Percentiles rank a stretch among this genome's conserved stretches.
Conservation (phyloP, 495 filamentous ascomycete species). For the Lichina pygmaea region DNA sequence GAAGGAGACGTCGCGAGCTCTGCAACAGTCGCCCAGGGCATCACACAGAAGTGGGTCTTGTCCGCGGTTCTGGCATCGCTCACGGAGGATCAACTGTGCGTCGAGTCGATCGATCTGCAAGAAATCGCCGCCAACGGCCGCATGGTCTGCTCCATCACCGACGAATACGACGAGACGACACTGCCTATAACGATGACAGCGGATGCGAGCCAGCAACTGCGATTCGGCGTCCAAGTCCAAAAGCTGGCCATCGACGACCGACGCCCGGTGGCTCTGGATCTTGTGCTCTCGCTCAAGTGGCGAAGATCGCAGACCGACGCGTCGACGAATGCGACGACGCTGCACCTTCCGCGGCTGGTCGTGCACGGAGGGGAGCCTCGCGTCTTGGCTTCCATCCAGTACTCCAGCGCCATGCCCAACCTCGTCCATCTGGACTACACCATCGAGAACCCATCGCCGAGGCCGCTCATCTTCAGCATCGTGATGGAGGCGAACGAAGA, state of each 20-base stretch:
- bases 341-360: slow-evolving; percentile 52
- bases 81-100: slow-evolving; percentile 36
- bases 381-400: slow-evolving; percentile 39
- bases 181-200: slow-evolving; percentile 18
- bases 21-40: slow-evolving; percentile 17
- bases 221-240: slow-evolving; percentile 44
- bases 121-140: slow-evolving; percentile 27
- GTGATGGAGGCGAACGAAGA: slow-evolving; percentile 77
- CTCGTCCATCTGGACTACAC: slow-evolving; percentile 34
- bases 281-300: slow-evolving; percentile 60
- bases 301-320: slow-evolving; percentile 4
- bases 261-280: slow-evolving; percentile 36
- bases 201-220: slow-evolving; percentile 34
- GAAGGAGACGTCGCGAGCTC: slow-evolving; percentile 8
- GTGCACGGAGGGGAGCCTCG: slow-evolving; percentile 67
- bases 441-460: slow-evolving; percentile 81
- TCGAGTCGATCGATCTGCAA: slow-evolving; percentile 33
- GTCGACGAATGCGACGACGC: slow-evolving; percentile 25
- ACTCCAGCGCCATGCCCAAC: slow-evolving; percentile 16
- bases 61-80: slow-evolving; percentile 48
- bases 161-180: slow-evolving; percentile 9
- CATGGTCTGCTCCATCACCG: slow-evolving; percentile 17
- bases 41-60: slow-evolving; percentile 57
- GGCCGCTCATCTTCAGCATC: slow-evolving; percentile 76
- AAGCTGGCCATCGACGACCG: slow-evolving; percentile 61